Percentiles rank a stretch among this genome's conserved stretches.
Conservation (phyloP, 2,329 filamentous ascomycete genomes). For the Dissoconium aciculare region DNA sequence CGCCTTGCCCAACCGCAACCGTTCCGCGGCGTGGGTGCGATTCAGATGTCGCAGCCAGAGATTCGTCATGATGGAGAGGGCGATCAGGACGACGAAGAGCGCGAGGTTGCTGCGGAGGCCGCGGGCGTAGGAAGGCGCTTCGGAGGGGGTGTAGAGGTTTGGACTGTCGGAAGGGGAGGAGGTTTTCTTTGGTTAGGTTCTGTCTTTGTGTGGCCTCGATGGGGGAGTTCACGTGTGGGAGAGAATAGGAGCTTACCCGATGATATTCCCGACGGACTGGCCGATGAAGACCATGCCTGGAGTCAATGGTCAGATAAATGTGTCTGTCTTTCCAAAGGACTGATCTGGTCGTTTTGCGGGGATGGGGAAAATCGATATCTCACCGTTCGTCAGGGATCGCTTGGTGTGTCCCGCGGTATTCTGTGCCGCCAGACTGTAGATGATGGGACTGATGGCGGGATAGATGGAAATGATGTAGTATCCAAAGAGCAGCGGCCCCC, state of each 20-base stretch:
- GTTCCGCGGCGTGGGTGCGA: conserved; percentile 37
- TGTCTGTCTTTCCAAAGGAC: too few species aligned
- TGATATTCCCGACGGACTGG: conserved; percentile 50
- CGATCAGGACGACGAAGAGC: conserved; percentile 45
- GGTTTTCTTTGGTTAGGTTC: not conserved
- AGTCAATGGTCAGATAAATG: too few species aligned
- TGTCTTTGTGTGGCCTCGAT: not conserved
- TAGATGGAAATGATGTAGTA: conserved; percentile 48
- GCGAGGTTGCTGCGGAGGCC: conserved; percentile 46
- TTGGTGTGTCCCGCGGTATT: conserved; percentile 58
- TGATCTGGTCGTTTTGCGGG: too few species aligned
- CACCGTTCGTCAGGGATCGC: conserved; percentile 50
- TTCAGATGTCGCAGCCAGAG: conserved; percentile 41
- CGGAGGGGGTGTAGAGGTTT: conserved; percentile 46
- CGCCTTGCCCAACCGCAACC: conserved; percentile 45
- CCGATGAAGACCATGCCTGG: conserved; percentile 50
- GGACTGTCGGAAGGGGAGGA: conserved; percentile 23
- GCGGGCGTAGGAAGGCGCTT: conserved; percentile 42
- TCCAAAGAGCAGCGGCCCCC: conserved; percentile 39
- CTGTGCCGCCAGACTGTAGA: conserved; percentile 46
- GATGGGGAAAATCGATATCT: too few species aligned
- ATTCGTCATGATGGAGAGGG: conserved; percentile 33
- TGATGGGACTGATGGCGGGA: conserved; percentile 44
- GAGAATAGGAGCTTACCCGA: conserved; percentile 34
- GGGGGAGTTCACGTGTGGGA: too few species aligned